phyloP scores from a whole-genome alignment of 1,139 yeast genomes.

The Magnusiomyces fungicola region DNA sequence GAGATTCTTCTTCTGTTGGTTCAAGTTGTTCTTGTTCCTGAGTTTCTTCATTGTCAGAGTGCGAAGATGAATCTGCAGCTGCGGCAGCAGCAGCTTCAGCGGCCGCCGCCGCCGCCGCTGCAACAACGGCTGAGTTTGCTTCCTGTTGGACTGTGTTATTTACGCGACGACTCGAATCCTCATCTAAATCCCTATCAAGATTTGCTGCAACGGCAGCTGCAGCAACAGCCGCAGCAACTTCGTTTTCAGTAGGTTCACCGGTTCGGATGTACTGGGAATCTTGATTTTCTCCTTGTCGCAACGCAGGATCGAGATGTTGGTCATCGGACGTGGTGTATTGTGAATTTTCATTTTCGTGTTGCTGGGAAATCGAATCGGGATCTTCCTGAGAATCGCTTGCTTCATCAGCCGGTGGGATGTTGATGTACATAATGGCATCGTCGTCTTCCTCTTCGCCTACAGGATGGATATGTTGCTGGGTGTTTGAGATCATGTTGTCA shows the following conservation, averaged over 20 bases:
- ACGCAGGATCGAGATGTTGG: not conserved
- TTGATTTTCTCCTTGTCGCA: not conserved
- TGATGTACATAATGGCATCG: conserved; percentile 4
- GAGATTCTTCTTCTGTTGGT: not conserved
- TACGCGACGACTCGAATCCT: not conserved
- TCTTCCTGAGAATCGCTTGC: too few species aligned
- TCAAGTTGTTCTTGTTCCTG: not conserved
- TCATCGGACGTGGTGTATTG: not conserved
- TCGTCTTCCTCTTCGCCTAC: not conserved
- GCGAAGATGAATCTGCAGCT: not conserved
- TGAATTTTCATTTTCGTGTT: not conserved
- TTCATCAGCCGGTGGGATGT: not conserved
- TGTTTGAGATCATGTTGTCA: not conserved
- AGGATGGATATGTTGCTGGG: too few species aligned
- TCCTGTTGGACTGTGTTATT: not conserved
- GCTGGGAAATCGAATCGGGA: too few species aligned
- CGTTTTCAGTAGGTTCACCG: not conserved
- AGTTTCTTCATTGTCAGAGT: conserved; percentile 2
- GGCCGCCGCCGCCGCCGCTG: conserved; percentile 5
- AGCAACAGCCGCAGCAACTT: conserved; percentile 10
- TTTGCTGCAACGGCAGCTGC: conserved; percentile 14
- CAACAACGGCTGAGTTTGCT: not conserved
- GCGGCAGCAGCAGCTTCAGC: conserved; percentile 1
- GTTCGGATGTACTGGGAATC: not conserved
- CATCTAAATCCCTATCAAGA: not conserved